phyloP scores from a whole-genome alignment of 2,329 filamentous ascomycete species.

The Diaporthe sp. region DNA sequence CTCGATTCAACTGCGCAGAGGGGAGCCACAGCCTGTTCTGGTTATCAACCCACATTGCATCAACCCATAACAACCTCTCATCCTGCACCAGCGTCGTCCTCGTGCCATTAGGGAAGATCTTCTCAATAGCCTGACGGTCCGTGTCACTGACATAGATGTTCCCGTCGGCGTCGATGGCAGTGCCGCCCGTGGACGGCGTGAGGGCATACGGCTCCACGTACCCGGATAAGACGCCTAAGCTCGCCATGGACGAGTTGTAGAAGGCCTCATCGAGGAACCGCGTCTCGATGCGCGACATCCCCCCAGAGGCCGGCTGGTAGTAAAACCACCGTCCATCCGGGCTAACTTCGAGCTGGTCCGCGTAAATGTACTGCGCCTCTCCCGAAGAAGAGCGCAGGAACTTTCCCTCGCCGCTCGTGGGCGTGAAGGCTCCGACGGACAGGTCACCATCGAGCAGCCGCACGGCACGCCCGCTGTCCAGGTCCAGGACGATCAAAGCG shows the following conservation, averaged over 20 bases:
- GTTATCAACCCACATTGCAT: conserved; percentile 39
- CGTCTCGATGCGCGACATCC: conserved; percentile 38
- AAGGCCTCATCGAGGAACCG: conserved; percentile 12
- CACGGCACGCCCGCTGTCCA: conserved; percentile 31
- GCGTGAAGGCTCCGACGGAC: conserved; percentile 35
- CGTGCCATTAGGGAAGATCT: conserved; percentile 39
- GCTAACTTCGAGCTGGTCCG: conserved; percentile 41
- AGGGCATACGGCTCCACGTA: conserved; percentile 38
- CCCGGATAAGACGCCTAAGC: background rate
- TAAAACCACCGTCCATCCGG: conserved; percentile 33
- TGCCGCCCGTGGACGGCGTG: conserved; percentile 37
- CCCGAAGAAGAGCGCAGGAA: conserved; percentile 16
- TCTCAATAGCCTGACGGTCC: conserved; percentile 38
- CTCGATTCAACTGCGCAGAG: conserved; percentile 35
- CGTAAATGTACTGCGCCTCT: conserved; percentile 1
- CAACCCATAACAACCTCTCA: conserved; percentile 39
- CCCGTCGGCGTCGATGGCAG: conserved; percentile 38
- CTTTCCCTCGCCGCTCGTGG: conserved; percentile 25
- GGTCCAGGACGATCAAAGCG: conserved; percentile 39
- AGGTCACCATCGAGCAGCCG: conserved; percentile 37
- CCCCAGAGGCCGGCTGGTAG: conserved; percentile 37
- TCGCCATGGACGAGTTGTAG: conserved; percentile 39
- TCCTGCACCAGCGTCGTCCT: conserved; percentile 32
- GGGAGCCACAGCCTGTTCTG: conserved; percentile 38
- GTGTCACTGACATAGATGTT: conserved; percentile 36